Evolutionary conservation across 345 rosid species (phyloP).

Genomic region (Reutealis trisperma): DNA sequence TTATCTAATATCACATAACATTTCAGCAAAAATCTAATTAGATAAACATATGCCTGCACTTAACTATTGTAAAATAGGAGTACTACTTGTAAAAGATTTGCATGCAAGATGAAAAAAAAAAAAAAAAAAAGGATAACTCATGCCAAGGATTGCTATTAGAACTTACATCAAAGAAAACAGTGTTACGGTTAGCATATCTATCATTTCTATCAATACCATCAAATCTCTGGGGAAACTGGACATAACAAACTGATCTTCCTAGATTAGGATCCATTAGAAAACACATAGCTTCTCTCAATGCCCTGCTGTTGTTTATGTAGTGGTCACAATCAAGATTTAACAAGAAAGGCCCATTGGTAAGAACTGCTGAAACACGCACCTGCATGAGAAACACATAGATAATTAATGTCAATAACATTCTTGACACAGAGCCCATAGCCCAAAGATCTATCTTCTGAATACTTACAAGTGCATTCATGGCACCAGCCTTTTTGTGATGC

Average conservation of each 20-base stretch:
- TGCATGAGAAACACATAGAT: not conserved
- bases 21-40: not conserved
- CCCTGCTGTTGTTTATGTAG: slow-evolving; percentile 40
- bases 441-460: not conserved
- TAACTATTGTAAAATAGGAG: not conserved
- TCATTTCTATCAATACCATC: slow-evolving; percentile 36
- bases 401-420: not conserved
- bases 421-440: not conserved
- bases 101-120: not conserved
- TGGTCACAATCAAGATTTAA: slow-evolving; percentile 42
- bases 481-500: slow-evolving; percentile 43
- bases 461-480: slow-evolving; percentile 43
- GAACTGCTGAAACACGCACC: slow-evolving; percentile 42
- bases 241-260: slow-evolving; percentile 35
- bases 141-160: not conserved
- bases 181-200: slow-evolving; percentile 39
- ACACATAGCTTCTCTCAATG: slow-evolving; percentile 41
- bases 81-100: not conserved
- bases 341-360: slow-evolving; percentile 39
- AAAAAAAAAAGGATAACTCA: not conserved
- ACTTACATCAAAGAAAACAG: slow-evolving; percentile 39
- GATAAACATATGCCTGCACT: not conserved
- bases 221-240: slow-evolving; percentile 40
- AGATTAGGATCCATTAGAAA: slow-evolving; percentile 41
- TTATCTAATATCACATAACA: slow-evolving; percentile 20